Evolutionary conservation across 2,329 filamentous ascomycete genomes (phyloP).

Genomic region (Myriosclerotinia curreyana): DNA sequence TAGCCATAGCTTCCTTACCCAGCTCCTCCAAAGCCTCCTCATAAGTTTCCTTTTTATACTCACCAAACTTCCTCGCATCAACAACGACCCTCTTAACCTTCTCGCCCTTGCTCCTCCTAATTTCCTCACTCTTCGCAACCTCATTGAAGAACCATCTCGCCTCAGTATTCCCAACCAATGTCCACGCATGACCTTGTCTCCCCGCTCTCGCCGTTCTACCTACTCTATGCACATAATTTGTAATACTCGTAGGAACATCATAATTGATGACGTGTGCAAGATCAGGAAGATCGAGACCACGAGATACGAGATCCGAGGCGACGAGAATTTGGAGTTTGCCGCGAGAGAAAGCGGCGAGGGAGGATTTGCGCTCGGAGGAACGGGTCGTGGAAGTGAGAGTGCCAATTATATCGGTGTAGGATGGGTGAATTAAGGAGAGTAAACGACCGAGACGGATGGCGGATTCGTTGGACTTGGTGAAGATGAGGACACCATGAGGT

Average conservation of each 20-base stretch:
- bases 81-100: constrained; percentile 47
- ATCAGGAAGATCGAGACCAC: constrained; percentile 78
- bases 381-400: constrained; percentile 76
- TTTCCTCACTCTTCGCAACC: constrained; percentile 58
- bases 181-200: constrained; percentile 75
- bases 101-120: constrained; percentile 44
- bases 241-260: constrained; percentile 77
- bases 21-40: constrained; percentile 49
- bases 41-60: constrained; percentile 44
- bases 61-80: constrained; percentile 43
- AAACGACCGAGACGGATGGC: constrained; percentile 84
- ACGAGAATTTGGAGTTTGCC: constrained; percentile 71
- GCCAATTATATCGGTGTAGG: constrained; percentile 55
- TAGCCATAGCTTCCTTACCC: constrained; percentile 23
- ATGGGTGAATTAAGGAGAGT: constrained; percentile 62
- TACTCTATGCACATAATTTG: constrained; percentile 86
- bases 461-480: constrained; percentile 86
- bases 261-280: constrained; percentile 91
- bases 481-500: constrained; percentile 61
- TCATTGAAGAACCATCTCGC: constrained; percentile 84
- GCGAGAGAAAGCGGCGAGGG: constrained; percentile 62
- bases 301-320: constrained; percentile 88
- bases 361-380: constrained; percentile 66
- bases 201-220: constrained; percentile 86
- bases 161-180: constrained; percentile 76